Evolutionary conservation across 1,139 yeast species (phyloP).

Genomic region (Magnusiomyces clavatus): DNA sequence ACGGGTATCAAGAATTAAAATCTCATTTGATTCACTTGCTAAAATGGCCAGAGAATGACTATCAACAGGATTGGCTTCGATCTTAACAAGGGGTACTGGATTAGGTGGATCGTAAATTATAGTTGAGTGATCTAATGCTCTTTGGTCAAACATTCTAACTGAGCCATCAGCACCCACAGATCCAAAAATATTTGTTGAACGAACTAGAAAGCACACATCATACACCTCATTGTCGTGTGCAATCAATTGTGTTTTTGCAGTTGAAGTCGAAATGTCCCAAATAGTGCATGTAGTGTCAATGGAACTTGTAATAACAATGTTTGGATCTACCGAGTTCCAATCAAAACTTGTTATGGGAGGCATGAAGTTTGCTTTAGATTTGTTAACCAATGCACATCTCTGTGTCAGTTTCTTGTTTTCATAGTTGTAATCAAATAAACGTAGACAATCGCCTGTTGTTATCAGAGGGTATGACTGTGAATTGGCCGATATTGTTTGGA

Average conservation of each 20-base stretch:
- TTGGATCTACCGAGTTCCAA: conserved; percentile 75
- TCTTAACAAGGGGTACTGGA: conserved; percentile 59
- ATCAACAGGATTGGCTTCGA: conserved; percentile 74
- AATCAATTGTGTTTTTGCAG: conserved; percentile 84
- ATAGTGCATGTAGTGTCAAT: conserved; percentile 96
- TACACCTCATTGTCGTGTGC: conserved; percentile 96
- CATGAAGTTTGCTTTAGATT: conserved; percentile 30
- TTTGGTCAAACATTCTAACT: conserved; percentile 80
- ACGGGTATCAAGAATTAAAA: conserved; percentile 73
- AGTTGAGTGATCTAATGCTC: conserved; percentile 88
- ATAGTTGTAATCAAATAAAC: conserved; percentile 50
- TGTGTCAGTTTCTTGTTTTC: conserved; percentile 35
- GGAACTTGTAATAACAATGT: conserved; percentile 70
- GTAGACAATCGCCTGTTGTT: conserved; percentile 62
- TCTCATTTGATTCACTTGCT: conserved; percentile 59
- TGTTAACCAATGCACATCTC: conserved; percentile 37
- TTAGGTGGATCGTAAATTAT: conserved; percentile 72
- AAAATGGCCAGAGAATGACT: conserved; percentile 76
- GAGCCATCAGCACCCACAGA: conserved; percentile 96
- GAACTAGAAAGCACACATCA: conserved; percentile 78
- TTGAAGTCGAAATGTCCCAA: conserved; percentile 78
- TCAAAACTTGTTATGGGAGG: conserved; percentile 82
- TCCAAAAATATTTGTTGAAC: conserved; percentile 73
- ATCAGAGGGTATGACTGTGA: conserved; percentile 40
- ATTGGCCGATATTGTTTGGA: conserved; percentile 4